Percentiles rank a stretch among this genome's conserved stretches.
Evolutionary conservation across 176 grass and related monocot species (phyloP).

Genomic region (Carex kokanica): DNA sequence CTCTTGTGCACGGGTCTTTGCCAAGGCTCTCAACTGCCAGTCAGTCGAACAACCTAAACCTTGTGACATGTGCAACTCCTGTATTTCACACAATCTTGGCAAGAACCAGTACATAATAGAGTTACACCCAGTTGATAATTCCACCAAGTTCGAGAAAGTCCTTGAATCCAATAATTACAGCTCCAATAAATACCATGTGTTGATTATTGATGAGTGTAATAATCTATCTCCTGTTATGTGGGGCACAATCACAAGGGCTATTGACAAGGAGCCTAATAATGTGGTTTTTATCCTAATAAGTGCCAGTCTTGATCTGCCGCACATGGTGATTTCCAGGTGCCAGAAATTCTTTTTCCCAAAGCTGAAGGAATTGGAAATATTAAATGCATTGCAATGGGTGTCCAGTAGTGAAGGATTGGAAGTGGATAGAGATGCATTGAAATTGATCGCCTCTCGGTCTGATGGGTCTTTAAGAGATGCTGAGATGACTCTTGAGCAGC

Average conservation of each 20-base stretch:
- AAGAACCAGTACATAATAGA: slow-evolving; percentile 73
- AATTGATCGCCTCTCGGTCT: slow-evolving; percentile 86
- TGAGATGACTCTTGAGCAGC: slow-evolving; percentile 90
- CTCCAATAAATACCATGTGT: slow-evolving; percentile 44
- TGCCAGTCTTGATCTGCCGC: slow-evolving; percentile 64
- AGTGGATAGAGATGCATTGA: slow-evolving; percentile 84
- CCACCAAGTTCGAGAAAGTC: slow-evolving; percentile 58
- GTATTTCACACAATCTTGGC: slow-evolving; percentile 68
- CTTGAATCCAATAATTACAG: slow-evolving; percentile 59
- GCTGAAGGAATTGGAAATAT: slow-evolving; percentile 77
- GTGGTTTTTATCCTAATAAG: slow-evolving; percentile 79
- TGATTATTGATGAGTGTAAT: slow-evolving; percentile 87
- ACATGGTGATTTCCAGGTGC: slow-evolving; percentile 82
- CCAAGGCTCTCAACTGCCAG: slow-evolving; percentile 88
- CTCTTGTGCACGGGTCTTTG: slow-evolving; percentile 78
- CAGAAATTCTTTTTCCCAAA: slow-evolving; percentile 96
- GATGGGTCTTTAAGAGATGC: slow-evolving; percentile 94
- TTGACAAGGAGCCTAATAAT: slow-evolving; percentile 54
- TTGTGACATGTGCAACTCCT: slow-evolving; percentile 77
- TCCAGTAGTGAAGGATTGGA: slow-evolving; percentile 82
- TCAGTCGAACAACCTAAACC: slow-evolving; percentile 68
- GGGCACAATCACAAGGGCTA: slow-evolving; percentile 64
- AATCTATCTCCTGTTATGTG: slow-evolving; percentile 55
- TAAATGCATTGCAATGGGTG: slow-evolving; percentile 82
- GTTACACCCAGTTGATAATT: slow-evolving; percentile 62